phyloP scores from a whole-genome alignment of 345 rosid genomes.

The Eucalyptus guilfoylei region DNA sequence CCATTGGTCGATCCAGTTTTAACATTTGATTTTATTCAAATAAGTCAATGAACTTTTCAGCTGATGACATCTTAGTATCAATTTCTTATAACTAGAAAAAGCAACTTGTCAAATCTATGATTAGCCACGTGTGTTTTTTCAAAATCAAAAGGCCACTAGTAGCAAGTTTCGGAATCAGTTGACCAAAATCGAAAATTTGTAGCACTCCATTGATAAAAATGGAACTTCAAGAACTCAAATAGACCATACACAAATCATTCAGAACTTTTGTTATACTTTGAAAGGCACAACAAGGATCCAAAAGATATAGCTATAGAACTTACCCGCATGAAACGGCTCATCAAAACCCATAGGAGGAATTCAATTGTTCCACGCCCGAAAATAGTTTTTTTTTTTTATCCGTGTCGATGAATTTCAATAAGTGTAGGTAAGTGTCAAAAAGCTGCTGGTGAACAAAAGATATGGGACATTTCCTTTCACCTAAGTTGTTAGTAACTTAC shows the following conservation, averaged over 20 bases:
- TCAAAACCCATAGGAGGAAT: background rate
- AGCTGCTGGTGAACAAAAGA: background rate
- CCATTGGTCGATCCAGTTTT: background rate
- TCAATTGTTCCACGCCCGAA: background rate
- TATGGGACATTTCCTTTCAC: background rate
- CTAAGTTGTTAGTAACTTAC: background rate
- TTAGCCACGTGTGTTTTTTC: too few species aligned
- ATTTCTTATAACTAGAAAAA: background rate
- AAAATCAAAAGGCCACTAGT: background rate
- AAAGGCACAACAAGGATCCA: too few species aligned
- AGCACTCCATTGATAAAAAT: too few species aligned
- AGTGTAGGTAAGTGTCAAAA: background rate
- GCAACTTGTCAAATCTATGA: background rate
- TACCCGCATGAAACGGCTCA: background rate
- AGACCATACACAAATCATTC: rapidly evolving
- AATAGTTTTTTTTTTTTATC: too few species aligned
- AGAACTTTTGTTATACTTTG: too few species aligned
- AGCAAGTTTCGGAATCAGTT: background rate
- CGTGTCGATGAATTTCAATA: background rate
- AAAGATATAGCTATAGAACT: too few species aligned
- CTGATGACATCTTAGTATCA: background rate
- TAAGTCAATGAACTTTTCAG: background rate
- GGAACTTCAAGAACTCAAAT: too few species aligned
- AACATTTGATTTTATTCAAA: background rate
- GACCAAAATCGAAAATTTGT: background rate